These are phyloP conservation scores for Curvularia sp. DNA, from an alignment of 2,329 filamentous ascomycete genomes.

Conservation along the genomic window DNA sequence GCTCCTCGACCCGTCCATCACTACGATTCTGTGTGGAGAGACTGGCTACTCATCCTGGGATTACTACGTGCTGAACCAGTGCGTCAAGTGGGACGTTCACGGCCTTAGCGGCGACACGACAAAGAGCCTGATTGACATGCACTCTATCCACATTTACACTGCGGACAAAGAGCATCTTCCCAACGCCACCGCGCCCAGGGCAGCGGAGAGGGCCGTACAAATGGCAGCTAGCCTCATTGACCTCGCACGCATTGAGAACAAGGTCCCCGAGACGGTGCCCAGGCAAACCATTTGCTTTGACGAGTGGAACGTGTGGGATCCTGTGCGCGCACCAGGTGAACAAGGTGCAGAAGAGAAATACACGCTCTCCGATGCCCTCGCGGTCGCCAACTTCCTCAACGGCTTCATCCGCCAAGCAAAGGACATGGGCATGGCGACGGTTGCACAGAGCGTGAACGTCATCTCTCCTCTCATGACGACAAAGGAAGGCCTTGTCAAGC, in stretches of 20 bases:
- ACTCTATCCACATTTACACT: conserved; percentile 82
- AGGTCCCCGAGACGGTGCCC: conserved; percentile 64
- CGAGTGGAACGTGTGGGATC: conserved; percentile 87
- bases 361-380: conserved; percentile 76
- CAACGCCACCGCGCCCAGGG: conserved; percentile 64
- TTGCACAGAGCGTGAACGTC: conserved; percentile 80
- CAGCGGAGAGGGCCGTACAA: conserved; percentile 76
- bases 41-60: conserved; percentile 75
- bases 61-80: conserved; percentile 73
- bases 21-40: conserved; percentile 77
- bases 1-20: conserved; percentile 72
- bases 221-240: conserved; percentile 73
- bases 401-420: conserved; percentile 75
- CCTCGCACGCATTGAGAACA: conserved; percentile 73
- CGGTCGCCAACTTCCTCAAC: conserved; percentile 78
- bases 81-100: conserved; percentile 62
- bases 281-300: conserved; percentile 79
- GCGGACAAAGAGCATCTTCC: conserved; percentile 57
- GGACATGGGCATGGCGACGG: conserved; percentile 78
- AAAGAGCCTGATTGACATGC: conserved; percentile 72
- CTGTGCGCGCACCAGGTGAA: conserved; percentile 72
- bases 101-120: conserved; percentile 57
- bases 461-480: conserved; percentile 79
- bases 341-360: conserved; percentile 73
- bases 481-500: conserved; percentile 67